Conservation (phyloP, 179 eudicot genomes). For the Beta corolliflora region DNA sequence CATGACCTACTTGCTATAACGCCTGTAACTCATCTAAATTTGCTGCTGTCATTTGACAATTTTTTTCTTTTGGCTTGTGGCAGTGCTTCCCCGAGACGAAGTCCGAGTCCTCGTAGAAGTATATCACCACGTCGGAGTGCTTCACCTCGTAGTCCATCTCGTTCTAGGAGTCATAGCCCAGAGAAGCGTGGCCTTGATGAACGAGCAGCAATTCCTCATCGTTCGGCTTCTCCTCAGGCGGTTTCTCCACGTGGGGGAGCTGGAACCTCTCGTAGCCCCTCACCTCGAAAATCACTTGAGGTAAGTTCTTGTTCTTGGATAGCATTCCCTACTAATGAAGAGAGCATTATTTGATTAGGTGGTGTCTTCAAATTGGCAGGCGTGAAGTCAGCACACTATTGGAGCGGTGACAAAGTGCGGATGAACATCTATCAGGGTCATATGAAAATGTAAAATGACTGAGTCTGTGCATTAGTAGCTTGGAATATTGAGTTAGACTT, state of each 20-base stretch:
- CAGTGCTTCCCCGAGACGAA: constrained; percentile 40
- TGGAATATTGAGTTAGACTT: constrained; percentile 23
- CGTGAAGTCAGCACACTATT: constrained; percentile 12
- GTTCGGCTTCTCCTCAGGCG: constrained; percentile 25
- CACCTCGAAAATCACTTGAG: constrained; percentile 32
- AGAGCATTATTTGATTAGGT: constrained; percentile 7
- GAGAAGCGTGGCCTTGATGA: constrained; percentile 18
- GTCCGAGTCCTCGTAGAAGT: constrained; percentile 32
- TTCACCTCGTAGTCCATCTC: constrained; percentile 39
- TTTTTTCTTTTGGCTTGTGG: constrained; percentile 6
- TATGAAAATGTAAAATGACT: constrained; percentile 7
- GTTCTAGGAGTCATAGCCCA: constrained; percentile 37
- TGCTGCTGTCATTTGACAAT: constrained; percentile 7
- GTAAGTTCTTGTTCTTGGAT: constrained; percentile 22
- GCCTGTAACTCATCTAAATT: not conserved
- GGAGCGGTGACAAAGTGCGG: not conserved
- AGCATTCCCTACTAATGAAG: not conserved
- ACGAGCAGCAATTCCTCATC: constrained; percentile 24
- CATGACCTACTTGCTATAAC: not conserved
- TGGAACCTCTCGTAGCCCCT: constrained; percentile 34
- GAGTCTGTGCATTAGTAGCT: constrained; percentile 25
- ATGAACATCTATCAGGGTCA: constrained; percentile 1
- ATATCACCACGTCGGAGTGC: constrained; percentile 33
- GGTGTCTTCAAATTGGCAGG: constrained; percentile 24
- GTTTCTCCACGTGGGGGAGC: constrained; percentile 24